Base-by-base conservation (phyloP, 1,284 basidiomycete genomes). In the Austroboletus rostrupii region DNA sequence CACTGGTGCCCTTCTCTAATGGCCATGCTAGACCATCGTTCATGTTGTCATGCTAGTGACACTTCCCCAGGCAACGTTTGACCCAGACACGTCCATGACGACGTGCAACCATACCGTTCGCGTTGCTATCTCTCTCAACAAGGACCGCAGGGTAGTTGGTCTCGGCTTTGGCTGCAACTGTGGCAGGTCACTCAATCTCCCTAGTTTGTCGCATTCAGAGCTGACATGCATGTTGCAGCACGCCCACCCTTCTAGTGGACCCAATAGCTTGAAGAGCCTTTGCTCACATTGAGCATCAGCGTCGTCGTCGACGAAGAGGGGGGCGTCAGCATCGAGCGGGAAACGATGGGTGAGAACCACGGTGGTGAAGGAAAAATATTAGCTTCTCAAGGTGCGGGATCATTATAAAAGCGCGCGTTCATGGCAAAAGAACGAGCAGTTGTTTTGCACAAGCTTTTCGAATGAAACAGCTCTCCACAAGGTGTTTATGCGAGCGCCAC, bases 231-330 rank as follows among this genome's bases (percentile, higher is more conserved):
- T 20, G 45, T 19, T 19, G 31, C 21, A 62, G 63, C 29, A 50
- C 49, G 1, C 80, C 79, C 33, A 75, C 85, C 41, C 68, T 95
- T 13, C 72, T 97, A 2, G 76, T 85, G 0, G 95, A 97, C 68
- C 90, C 92, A 1, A 88, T 90, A 0, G 78, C 97, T 97, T 66
- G 95, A 98, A 70, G 85, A 93, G 57, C 89, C 91, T 0, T 75
- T 96, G 14, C 75, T 92, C 21, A 82, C 87, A 20, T 85, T 87
- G 0, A 77, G 78, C 0, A 62, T 93, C 41, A 84, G 81, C 1
- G 69, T 93, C 36, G 73, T 87, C 0, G 55, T 91, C 2, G 82
- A 87, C 56, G 76, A 17, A n/a, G 45, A 58, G 9, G 64, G 61
- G 21, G 61, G 53, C 9, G 45, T 67, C 21, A 36, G 59, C 13